A percentile compares a stretch with the other conserved stretches of the same genome.
These are phyloP conservation scores for Vaccinium myrtillus DNA, from an alignment of 148 eudicot genomes.

Conservation along the genomic window DNA sequence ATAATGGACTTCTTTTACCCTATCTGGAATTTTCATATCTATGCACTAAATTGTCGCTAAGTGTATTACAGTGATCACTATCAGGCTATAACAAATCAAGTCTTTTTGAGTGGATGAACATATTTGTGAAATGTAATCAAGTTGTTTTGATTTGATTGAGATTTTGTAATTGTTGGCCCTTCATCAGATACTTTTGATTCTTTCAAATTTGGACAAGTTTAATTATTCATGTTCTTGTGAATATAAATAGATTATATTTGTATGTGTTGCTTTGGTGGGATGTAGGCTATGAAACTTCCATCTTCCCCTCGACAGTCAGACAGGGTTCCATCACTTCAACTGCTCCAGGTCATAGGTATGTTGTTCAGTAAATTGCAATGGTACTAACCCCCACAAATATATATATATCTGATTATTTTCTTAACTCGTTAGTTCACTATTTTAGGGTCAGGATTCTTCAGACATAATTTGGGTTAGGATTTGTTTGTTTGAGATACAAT, in stretches of 20 bases:
- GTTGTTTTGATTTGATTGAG: slow-evolving; percentile 2
- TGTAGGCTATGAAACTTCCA: slow-evolving; percentile 58
- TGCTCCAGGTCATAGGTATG: slow-evolving; percentile 91
- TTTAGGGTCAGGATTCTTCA: not conserved
- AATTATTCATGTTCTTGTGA: not conserved
- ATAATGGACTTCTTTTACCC: not conserved
- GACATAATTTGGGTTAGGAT: not conserved
- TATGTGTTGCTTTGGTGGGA: slow-evolving; percentile 15
- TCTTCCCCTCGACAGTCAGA: slow-evolving; percentile 64
- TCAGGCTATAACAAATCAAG: not conserved
- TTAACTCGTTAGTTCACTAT: not conserved
- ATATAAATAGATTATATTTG: slow-evolving; percentile 1
- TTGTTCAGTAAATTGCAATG: not conserved
- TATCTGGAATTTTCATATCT: not conserved
- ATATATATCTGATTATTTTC: not conserved
- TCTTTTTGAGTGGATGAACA: not conserved
- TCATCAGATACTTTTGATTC: not conserved
- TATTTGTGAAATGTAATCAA: not conserved
- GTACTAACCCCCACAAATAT: not conserved
- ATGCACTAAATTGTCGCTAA: not conserved
- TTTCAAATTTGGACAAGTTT: not conserved
- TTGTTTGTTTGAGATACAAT: slow-evolving; percentile 8
- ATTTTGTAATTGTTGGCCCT: not conserved
- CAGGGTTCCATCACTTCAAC: slow-evolving; percentile 55
- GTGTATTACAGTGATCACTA: not conserved